Evolutionary conservation across 2,329 filamentous ascomycete genomes (phyloP).

Genomic region (Aspergillus pseudoterreus): DNA sequence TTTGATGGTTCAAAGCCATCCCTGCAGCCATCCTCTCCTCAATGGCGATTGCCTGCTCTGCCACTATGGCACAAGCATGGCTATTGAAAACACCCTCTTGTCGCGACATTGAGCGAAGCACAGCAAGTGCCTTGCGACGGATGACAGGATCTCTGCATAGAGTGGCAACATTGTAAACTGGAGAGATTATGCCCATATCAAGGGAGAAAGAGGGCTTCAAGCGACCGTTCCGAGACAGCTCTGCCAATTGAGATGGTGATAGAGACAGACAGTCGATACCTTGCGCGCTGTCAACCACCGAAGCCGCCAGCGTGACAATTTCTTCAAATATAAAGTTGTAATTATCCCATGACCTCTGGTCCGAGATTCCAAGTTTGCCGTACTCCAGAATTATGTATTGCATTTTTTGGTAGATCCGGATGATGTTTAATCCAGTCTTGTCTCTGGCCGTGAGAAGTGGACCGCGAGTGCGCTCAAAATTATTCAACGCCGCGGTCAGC

Average conservation of each 20-base stretch:
- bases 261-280: not conserved
- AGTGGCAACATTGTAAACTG: conserved; percentile 24
- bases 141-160: conserved; percentile 27
- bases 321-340: conserved; percentile 21
- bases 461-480: conserved; percentile 3
- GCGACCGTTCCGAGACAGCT: not conserved
- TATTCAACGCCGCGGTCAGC: conserved; percentile 2
- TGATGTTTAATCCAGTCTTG: conserved; percentile 4
- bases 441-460: conserved; percentile 1
- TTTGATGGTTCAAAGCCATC: not conserved
- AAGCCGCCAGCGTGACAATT: conserved; percentile 22
- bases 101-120: conserved; percentile 18
- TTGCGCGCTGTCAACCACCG: conserved; percentile 14
- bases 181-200: conserved; percentile 25
- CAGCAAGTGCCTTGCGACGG: conserved; percentile 22
- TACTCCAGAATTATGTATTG: conserved; percentile 7
- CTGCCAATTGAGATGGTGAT: not conserved
- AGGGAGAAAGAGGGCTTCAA: conserved; percentile 21
- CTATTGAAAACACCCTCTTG: conserved; percentile 23
- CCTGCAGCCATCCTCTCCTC: conserved; percentile 13
- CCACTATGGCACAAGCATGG: conserved; percentile 14
- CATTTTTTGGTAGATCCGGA: conserved; percentile 3
- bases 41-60: conserved; percentile 19
- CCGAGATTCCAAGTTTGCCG: conserved; percentile 7
- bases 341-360: conserved; percentile 20